A percentile compares a stretch with the other conserved stretches of the same genome.
phyloP scores from a whole-genome alignment of 225 moss, liverwort and hornwort genomes.

The Sphagnum tenellum region DNA sequence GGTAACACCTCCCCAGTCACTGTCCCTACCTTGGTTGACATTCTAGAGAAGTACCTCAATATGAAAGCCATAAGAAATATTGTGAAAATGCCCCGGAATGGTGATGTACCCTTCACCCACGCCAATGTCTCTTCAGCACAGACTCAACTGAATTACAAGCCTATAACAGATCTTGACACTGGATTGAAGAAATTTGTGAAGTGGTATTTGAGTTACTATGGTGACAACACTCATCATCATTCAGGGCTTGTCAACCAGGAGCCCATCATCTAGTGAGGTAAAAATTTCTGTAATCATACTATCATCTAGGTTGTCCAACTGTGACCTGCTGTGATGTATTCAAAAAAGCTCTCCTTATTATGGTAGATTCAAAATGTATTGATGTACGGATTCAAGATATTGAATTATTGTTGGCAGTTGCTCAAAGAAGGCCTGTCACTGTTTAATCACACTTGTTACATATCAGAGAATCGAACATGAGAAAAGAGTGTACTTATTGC shows the following conservation, averaged over 20 bases:
- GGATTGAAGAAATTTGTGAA: slow-evolving; percentile 5
- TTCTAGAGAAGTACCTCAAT: slow-evolving; percentile 2
- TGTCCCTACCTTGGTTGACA: slow-evolving; percentile 5
- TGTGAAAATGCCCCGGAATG: slow-evolving; percentile 4
- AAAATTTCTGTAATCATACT: no score
- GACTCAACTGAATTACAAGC: slow-evolving; percentile 5
- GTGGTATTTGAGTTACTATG: slow-evolving; percentile 3
- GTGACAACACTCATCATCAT: neutral
- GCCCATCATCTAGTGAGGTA: neutral
- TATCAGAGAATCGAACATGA: neutral
- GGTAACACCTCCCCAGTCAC: slow-evolving; percentile 7
- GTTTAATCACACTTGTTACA: slow-evolving; percentile 3
- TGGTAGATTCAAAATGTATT: slow-evolving; percentile 2
- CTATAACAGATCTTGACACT: slow-evolving; percentile 1
- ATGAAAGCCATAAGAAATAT: slow-evolving; percentile 2
- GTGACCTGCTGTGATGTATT: no score
- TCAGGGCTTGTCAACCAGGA: neutral
- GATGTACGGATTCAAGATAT: neutral
- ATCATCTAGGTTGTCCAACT: no score
- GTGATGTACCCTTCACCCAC: slow-evolving; percentile 5
- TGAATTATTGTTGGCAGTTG: neutral
- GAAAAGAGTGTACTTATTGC: no score
- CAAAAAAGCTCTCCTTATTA: neutral
- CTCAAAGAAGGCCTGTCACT: slow-evolving; percentile 2
- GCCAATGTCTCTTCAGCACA: slow-evolving; percentile 2